Evolutionary conservation across 495 filamentous ascomycete species (phyloP), one percentile per base, ranked within the genome.

Genomic region (Tuber melanosporum): DNA sequence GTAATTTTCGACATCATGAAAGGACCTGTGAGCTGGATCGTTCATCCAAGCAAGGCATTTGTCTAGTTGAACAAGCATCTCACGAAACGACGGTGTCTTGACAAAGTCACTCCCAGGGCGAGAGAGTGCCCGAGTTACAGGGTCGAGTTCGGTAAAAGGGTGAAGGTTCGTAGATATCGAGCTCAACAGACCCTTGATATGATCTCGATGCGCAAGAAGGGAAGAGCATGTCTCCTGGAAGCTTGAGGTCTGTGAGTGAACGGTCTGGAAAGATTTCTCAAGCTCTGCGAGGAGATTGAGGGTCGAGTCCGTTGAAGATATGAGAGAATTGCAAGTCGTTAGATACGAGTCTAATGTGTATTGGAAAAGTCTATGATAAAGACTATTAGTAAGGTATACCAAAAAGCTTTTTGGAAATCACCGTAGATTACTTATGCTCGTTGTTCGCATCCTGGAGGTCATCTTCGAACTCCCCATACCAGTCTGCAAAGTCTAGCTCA

Each of bases 201-300:
- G 90, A 77, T 88, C 90, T 83, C 98, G 92, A 71, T 96, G 92
- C 5, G 89, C 85, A 41, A 97, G 84, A 1, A 98, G 85, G 22
- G 92, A 92, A 81, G 97, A 93, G 83, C 95, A 98, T 84, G 95
- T 93, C 73, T 91, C 91, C 83, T 94, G 92, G 83, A 99, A 97
- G 47, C 91, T 90, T 26, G 92, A 92, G 1, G 95, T 98, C 85
- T 98, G 95, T 20, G 89, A 87, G 83, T 97, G 93, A 47, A 99
- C 96, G 0, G 91, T 85, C 76, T 88, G 89, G 85, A 98, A 99
- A 42, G 93, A 93, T 79, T 90, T 88, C 73, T 94, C 92, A 42
- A 98, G 88, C 14, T 86, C 89, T 41, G 91, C 89, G 42, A 99
- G 87, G 47, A 93, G 87, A 49, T 90, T 87, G 22, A 98, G 88